Evolutionary conservation across 768 basidiomycete species (phyloP).

Genomic region (Mrakia gelida): DNA sequence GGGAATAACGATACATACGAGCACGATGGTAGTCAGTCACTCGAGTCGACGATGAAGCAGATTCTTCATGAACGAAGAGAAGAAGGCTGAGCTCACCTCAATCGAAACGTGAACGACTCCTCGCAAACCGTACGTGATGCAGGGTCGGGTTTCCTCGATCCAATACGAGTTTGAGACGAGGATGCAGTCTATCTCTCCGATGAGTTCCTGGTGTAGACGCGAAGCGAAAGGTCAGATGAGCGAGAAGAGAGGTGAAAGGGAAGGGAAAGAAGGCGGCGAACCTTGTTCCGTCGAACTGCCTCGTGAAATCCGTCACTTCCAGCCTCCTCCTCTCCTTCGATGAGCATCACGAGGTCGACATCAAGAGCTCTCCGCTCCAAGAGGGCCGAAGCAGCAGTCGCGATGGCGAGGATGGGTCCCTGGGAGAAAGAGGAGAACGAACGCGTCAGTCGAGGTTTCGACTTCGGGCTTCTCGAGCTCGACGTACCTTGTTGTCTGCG

Average conservation of each 20-base stretch:
- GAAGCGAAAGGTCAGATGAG: not conserved
- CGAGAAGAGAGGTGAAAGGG: not conserved
- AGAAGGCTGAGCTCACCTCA: slow-evolving; percentile 50
- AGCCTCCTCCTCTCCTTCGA: slow-evolving; percentile 97
- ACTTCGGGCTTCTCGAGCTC: not conserved
- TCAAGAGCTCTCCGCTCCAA: slow-evolving; percentile 67
- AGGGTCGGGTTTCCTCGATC: slow-evolving; percentile 87
- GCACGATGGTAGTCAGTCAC: not conserved
- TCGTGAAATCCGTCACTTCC: slow-evolving; percentile 81
- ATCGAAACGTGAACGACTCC: slow-evolving; percentile 87
- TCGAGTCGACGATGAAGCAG: too few species aligned
- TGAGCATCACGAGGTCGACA: slow-evolving; percentile 80
- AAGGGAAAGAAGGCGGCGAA: slow-evolving; percentile 39
- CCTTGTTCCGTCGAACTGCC: slow-evolving; percentile 72
- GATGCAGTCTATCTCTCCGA: slow-evolving; percentile 84
- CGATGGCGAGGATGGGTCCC: slow-evolving; percentile 86
- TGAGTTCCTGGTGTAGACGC: slow-evolving; percentile 56
- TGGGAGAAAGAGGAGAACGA: not conserved
- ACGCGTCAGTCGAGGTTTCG: not conserved
- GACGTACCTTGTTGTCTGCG: slow-evolving; percentile 71
- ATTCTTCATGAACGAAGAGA: not conserved
- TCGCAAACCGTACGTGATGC: slow-evolving; percentile 89
- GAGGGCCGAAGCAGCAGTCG: slow-evolving; percentile 80
- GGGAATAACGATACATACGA: not conserved
- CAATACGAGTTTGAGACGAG: slow-evolving; percentile 82